Base-by-base conservation (phyloP, 192 early-diverging fungal genomes). In the Umbelopsis vinacea region DNA sequence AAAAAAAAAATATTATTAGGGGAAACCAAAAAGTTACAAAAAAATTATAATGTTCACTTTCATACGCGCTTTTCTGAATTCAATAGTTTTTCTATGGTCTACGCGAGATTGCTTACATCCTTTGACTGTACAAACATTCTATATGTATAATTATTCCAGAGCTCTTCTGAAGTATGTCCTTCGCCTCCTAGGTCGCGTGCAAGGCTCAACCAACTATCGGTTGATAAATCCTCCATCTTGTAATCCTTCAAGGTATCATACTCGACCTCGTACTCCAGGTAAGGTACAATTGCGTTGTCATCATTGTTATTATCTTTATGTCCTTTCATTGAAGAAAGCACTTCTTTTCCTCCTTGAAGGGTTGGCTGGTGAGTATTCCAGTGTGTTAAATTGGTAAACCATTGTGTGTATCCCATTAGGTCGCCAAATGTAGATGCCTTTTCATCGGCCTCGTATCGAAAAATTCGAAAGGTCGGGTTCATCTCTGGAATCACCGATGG, bases 401-500 rank as follows among this genome's bases (percentile, higher is more conserved):
- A 82, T 66, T 82, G 81, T 17, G 40, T 40, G 24, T 82, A 82
- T 10, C 75, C 75, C 6, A 68, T 22, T 15, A 82, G 46, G 6
- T 17, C 54, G 17, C 81, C 81, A 71, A 74, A 68, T 3, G 67
- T 40, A 0, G 45, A 66, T 5, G 21, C 19, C 0, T 55, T 17
- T 0, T 52, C 37, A 40, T 53, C 33, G 7, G 24, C 2, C 21
- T 70, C 70, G 53, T 82, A 82, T 8, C 48, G 54, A 22, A 79
- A 79, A 21, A 75, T 63, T 12, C 81, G 77, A 22, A 79, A 21
- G 22, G 69, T 70, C 38, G 81, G 75, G 50, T 74, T 60, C 48
- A 76, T 79, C 23, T 73, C 67, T 11, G 81, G 81, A 60, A 77
- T 50, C 9, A 82, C 40, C 15, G 81, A 82, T 2, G 81, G 81